Percentiles rank a stretch among this genome's conserved stretches.
phyloP scores from a whole-genome alignment of 768 basidiomycete genomes.

The Lactarius indigo region DNA sequence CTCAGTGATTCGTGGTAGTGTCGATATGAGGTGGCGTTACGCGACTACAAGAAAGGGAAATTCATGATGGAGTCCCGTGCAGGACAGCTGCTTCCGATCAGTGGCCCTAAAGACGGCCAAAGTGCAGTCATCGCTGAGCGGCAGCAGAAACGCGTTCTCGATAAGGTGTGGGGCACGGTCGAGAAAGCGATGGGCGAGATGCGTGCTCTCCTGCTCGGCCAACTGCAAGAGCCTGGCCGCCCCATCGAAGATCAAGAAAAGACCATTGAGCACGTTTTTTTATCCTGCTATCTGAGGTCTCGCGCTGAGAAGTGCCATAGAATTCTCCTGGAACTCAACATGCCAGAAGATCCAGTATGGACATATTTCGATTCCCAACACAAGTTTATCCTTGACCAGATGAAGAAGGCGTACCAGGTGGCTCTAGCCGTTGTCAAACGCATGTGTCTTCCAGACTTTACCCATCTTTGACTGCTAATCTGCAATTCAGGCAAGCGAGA shows the following conservation, averaged over 20 bases:
- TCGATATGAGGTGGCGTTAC: slow-evolving; percentile 87
- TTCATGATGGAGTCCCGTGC: slow-evolving; percentile 87
- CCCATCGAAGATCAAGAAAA: slow-evolving; percentile 94
- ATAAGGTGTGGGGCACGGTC: slow-evolving; percentile 94
- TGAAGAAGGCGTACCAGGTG: slow-evolving; percentile 58
- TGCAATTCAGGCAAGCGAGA: slow-evolving; percentile 43
- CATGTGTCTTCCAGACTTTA: slow-evolving; percentile 29
- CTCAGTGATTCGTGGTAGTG: slow-evolving; percentile 50
- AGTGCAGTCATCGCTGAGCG: slow-evolving; percentile 49
- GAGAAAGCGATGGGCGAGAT: slow-evolving; percentile 95
- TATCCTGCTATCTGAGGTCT: background rate
- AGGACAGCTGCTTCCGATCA: slow-evolving; percentile 73
- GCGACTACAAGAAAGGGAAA: slow-evolving; percentile 97
- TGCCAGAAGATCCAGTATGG: slow-evolving; percentile 91
- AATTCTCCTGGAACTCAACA: slow-evolving; percentile 82
- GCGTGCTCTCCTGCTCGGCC: slow-evolving; percentile 69
- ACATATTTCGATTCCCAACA: slow-evolving; percentile 94
- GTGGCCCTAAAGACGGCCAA: slow-evolving; percentile 55
- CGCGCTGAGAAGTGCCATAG: slow-evolving; percentile 40
- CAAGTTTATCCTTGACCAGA: slow-evolving; percentile 73
- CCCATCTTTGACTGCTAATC: slow-evolving; percentile 11
- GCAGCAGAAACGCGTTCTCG: slow-evolving; percentile 89
- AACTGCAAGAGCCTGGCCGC: slow-evolving; percentile 75
- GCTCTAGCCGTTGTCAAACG: slow-evolving; percentile 51
- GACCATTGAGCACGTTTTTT: slow-evolving; percentile 77